phyloP scores from a whole-genome alignment of 2,329 filamentous ascomycete genomes.

The Gaeumannomyces tritici region DNA sequence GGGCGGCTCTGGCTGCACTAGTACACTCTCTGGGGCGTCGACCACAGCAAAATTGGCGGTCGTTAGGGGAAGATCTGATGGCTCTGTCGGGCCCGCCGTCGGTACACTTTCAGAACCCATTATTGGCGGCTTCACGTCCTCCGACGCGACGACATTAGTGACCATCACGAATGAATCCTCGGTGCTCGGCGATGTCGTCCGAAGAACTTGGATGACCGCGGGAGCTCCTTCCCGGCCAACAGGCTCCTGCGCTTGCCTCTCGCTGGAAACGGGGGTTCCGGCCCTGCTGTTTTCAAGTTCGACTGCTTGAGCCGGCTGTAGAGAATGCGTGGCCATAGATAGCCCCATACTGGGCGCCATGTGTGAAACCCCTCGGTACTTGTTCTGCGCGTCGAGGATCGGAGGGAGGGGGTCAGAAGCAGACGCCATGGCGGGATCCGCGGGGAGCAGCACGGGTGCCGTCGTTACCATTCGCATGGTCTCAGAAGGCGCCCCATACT shows the following conservation, averaged over 20 bases:
- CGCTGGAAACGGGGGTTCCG: not conserved
- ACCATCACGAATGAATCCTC: not conserved
- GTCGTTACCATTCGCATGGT: not conserved
- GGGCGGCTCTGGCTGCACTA: not conserved
- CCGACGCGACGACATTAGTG: not conserved
- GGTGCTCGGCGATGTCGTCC: not conserved
- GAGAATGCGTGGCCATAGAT: not conserved
- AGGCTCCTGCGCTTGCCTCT: not conserved
- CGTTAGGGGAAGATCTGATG: not conserved
- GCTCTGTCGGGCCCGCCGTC: too few relatives aligned
- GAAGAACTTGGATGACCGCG: not conserved
- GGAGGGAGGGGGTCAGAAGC: not conserved
- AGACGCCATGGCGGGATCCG: not conserved
- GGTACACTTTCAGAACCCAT: too few relatives aligned
- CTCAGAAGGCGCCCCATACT: not conserved
- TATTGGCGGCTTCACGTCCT: not conserved
- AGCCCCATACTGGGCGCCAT: not conserved
- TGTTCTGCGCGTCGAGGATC: not conserved
- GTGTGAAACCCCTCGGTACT: not conserved
- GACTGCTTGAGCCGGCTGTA: too few relatives aligned
- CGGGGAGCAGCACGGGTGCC: not conserved
- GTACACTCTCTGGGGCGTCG: not conserved
- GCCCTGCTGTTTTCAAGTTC: not conserved
- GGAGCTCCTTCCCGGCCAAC: not conserved
- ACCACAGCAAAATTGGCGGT: not conserved